A percentile compares a stretch with the other conserved stretches of the same genome.
These are phyloP conservation scores for Herpetomonas samuelpessoai DNA, from an alignment of 208 protist species.

Conservation along the genomic window DNA sequence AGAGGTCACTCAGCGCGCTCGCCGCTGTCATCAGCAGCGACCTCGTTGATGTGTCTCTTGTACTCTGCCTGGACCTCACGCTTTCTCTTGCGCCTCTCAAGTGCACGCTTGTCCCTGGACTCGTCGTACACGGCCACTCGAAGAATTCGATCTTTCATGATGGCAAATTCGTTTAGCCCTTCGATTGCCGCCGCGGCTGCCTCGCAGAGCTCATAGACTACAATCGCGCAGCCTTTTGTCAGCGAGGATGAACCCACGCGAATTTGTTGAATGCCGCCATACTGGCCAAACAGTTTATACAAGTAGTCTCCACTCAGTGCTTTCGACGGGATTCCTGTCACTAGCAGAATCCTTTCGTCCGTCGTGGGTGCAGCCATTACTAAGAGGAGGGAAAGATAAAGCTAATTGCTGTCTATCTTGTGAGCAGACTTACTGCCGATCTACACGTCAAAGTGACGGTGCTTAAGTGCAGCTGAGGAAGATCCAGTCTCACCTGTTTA, in stretches of 20 bases:
- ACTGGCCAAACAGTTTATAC: slow-evolving; percentile 83
- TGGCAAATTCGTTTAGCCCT: slow-evolving; percentile 66
- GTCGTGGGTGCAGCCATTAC: slow-evolving; percentile 34
- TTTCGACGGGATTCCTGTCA: slow-evolving; percentile 79
- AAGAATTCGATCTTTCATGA: slow-evolving; percentile 65
- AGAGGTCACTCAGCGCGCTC: too few relatives aligned
- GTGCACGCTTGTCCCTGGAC: slow-evolving; percentile 61
- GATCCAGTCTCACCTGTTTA: too few relatives aligned
- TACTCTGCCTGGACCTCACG: slow-evolving; percentile 78
- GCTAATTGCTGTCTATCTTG: slow-evolving; percentile 1
- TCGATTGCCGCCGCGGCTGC: slow-evolving; percentile 54
- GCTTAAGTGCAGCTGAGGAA: too few relatives aligned
- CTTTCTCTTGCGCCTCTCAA: slow-evolving; percentile 75
- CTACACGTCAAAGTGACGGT: too few relatives aligned
- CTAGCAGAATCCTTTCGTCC: slow-evolving; percentile 81
- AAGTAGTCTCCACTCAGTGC: slow-evolving; percentile 66
- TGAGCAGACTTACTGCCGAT: too few relatives aligned
- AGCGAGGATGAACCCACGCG: slow-evolving; percentile 56
- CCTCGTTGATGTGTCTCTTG: slow-evolving; percentile 63
- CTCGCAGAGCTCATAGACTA: slow-evolving; percentile 89
- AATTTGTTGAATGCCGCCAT: slow-evolving; percentile 81
- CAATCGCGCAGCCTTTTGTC: slow-evolving; percentile 80
- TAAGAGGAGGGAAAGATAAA: slow-evolving; percentile 1
- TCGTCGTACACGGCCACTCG: slow-evolving; percentile 83
- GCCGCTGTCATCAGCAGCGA: slow-evolving; percentile 14